Evolutionary conservation across 495 filamentous ascomycete species (phyloP), one percentile per base, ranked within the genome.

Genomic region (Aspergillus coremiiformis): DNA sequence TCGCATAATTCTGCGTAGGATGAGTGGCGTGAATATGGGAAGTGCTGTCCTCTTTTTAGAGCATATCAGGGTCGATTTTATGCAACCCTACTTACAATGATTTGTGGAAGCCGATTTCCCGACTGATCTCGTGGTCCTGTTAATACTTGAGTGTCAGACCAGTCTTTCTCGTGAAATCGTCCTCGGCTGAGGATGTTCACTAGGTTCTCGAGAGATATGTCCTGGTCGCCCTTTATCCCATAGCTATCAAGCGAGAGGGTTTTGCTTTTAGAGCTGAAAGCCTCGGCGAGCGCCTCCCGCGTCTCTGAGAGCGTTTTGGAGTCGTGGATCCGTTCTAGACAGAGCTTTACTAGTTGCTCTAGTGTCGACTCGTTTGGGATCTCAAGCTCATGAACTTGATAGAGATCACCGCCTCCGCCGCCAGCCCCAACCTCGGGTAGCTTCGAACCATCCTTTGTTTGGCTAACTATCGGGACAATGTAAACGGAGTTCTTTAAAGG

Each of bases 21-120:
- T 0, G 92, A 94, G 66, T 97, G 92, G 2, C 92, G 81, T 0
- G 92, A 91, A 60, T 92, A 97, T 4, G 90, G 88, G 53, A 96
- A 96, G 10, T 68, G 66, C 75, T 76, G 19, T 20, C 8, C 5
- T 30, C n/a, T 32, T 29, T 24, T 41, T n/a, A n/a, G n/a, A 32
- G 41, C 22, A 29, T 35, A 35, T n/a, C 12, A 10, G 12, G n/a
- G 11, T 14, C 32, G 32, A 12, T 35, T n/a, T 14, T n/a, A 35
- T 35, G 32, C 12, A 35, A n/a, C 9, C 2, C n/a, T 12, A 35
- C 49, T 7, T 55, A 62, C 59, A 19, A 62, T 62, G 10, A 52
- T 49, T 21, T 26, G 52, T 14, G 59, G 53, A n/a, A 57, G 52
- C 6, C 27, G 24, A 12, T 47, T 26, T 2, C 43, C 43, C 15